phyloP scores from a whole-genome alignment of 306 rosid genomes.

The Parietaria judaica region DNA sequence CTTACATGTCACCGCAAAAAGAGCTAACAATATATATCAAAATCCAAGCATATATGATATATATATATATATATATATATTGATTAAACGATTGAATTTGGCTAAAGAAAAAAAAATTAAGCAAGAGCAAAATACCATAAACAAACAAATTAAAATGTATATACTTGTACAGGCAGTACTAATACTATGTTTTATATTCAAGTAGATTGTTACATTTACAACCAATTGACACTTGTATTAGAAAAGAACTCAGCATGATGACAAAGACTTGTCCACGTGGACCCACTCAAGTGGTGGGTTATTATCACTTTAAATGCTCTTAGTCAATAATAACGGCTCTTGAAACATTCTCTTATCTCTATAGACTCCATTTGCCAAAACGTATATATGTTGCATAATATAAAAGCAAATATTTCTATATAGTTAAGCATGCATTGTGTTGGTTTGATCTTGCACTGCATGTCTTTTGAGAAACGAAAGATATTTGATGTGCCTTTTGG shows the following conservation, averaged over 20 bases:
- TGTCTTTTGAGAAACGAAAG: constrained; percentile 1
- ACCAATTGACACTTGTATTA: no score
- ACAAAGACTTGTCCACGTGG: constrained; percentile 8
- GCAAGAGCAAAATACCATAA: no score
- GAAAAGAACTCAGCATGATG: not conserved
- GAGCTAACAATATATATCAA: not conserved
- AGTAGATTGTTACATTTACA: no score
- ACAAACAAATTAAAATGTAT: not conserved
- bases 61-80: no score
- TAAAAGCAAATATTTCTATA: not conserved
- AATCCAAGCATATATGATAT: constrained; percentile 1
- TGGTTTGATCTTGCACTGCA: not conserved
- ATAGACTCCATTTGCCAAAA: not conserved
- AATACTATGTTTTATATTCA: no score
- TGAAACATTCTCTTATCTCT: not conserved
- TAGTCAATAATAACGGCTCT: constrained; percentile 26
- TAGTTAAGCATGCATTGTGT: not conserved
- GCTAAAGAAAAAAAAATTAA: not conserved
- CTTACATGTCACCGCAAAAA: constrained; percentile 11
- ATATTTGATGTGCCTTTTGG: constrained; percentile 1
- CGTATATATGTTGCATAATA: not conserved
- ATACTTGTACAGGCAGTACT: not conserved
- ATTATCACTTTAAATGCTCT: not conserved
- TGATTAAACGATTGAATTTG: not conserved
- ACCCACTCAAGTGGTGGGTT: constrained; percentile 8